These are phyloP conservation scores for Globisporangium okanoganense DNA, from an alignment of 352 stramenopile species.

Conservation along the genomic window DNA sequence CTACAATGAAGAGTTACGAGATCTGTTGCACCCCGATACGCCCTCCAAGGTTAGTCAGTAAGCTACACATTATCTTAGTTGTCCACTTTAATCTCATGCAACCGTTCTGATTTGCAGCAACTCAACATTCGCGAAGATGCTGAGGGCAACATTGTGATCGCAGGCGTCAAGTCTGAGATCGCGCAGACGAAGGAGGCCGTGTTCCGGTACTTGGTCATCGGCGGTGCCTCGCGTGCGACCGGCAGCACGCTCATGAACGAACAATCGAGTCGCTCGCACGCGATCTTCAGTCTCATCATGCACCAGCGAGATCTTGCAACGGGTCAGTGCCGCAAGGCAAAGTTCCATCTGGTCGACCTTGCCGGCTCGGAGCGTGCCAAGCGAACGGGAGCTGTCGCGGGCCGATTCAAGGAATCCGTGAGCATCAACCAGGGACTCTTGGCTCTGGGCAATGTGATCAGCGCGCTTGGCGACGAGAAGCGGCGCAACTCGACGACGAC, in stretches of 20 bases:
- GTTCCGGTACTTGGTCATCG: slow-evolving; percentile 76
- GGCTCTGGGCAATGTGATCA: slow-evolving; percentile 95
- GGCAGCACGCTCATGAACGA: slow-evolving; percentile 91
- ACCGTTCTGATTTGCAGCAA: slow-evolving; percentile 25
- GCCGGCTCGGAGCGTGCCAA: slow-evolving; percentile 94
- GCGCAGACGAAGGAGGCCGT: slow-evolving; percentile 78
- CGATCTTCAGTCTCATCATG: slow-evolving; percentile 88
- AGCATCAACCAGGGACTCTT: slow-evolving; percentile 96
- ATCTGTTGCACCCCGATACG: slow-evolving; percentile 89
- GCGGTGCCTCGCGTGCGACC: slow-evolving; percentile 72
- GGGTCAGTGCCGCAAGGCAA: slow-evolving; percentile 59
- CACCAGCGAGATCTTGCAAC: slow-evolving; percentile 54
- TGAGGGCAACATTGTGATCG: slow-evolving; percentile 74
- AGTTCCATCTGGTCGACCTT: slow-evolving; percentile 96
- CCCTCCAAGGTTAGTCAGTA: slow-evolving; percentile 46
- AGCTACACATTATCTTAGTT: neutral
- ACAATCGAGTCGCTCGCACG: slow-evolving; percentile 87
- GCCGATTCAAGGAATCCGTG: slow-evolving; percentile 91
- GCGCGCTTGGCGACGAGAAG: slow-evolving; percentile 89
- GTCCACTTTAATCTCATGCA: neutral
- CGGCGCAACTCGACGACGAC: slow-evolving; percentile 33
- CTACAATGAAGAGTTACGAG: slow-evolving; percentile 97
- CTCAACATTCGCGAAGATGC: slow-evolving; percentile 76
- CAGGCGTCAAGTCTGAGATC: slow-evolving; percentile 79
- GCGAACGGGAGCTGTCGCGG: slow-evolving; percentile 85